phyloP scores from a whole-genome alignment of 1,284 basidiomycete genomes.

The Heterobasidion occidentale region DNA sequence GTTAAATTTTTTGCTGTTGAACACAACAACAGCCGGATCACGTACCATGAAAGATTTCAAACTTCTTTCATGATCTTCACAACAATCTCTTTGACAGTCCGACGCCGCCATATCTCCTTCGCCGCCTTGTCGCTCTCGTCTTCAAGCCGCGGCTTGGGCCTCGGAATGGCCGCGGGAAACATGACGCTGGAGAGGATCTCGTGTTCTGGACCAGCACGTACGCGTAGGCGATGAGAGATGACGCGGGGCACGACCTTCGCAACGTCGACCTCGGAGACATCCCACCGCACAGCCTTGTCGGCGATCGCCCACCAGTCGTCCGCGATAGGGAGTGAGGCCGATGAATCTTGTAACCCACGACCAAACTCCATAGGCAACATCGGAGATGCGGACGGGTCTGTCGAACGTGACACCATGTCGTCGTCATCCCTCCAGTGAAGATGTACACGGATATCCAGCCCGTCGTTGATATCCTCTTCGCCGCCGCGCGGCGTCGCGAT shows the following conservation, averaged over 20 bases:
- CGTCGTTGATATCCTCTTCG: slow-evolving; percentile 4
- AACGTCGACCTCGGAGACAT: slow-evolving; percentile 65
- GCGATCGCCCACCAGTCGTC: slow-evolving; percentile 5
- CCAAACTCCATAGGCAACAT: neutral
- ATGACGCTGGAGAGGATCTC: slow-evolving; percentile 57
- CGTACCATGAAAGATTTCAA: slow-evolving; percentile 15
- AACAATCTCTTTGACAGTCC: slow-evolving; percentile 51
- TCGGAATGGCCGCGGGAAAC: slow-evolving; percentile 25
- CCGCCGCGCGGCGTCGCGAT: neutral
- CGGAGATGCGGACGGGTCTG: neutral
- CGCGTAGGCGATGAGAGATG: slow-evolving; percentile 61
- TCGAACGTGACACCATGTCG: slow-evolving; percentile 6
- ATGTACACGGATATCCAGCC: slow-evolving; percentile 3
- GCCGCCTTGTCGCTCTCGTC: slow-evolving; percentile 6
- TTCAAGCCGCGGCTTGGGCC: neutral
- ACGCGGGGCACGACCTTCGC: slow-evolving; percentile 62
- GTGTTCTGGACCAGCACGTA: slow-evolving; percentile 57
- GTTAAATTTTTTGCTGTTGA: too few species aligned
- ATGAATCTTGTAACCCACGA: neutral
- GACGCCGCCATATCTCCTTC: slow-evolving; percentile 19
- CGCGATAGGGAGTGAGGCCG: neutral
- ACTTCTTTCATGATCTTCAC: slow-evolving; percentile 48
- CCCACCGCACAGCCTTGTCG: slow-evolving; percentile 28
- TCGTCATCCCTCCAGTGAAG: slow-evolving; percentile 1
- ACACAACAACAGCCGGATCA: too few species aligned